These are phyloP conservation scores for Ustanciosporium gigantosporum DNA, from an alignment of 1,284 basidiomycete species.

Conservation along the genomic window DNA sequence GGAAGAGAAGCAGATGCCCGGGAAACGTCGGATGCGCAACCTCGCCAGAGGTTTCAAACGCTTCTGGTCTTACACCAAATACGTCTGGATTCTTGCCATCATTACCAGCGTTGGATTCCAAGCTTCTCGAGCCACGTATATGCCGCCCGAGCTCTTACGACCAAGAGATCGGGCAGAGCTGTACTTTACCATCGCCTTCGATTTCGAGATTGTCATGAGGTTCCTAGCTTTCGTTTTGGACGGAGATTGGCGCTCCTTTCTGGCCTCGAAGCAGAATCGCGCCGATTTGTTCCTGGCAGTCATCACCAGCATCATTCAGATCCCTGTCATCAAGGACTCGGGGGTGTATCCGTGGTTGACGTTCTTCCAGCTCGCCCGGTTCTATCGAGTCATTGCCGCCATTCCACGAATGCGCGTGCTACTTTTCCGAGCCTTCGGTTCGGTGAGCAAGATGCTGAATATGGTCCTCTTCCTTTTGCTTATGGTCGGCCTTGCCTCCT, in stretches of 20 bases:
- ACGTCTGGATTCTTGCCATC: conserved; percentile 68
- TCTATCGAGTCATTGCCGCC: conserved; percentile 89
- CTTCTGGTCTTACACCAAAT: conserved; percentile 54
- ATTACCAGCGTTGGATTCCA: conserved; percentile 71
- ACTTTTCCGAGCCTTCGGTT: conserved; percentile 77
- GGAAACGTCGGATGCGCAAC: conserved; percentile 21
- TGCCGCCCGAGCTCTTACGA: conserved; percentile 13
- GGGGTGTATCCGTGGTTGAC: conserved; percentile 85
- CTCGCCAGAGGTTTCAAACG: conserved; percentile 53
- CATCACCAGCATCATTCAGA: conserved; percentile 78
- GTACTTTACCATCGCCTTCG: conserved; percentile 80
- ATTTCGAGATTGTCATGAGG: conserved; percentile 82
- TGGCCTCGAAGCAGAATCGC: conserved; percentile 71
- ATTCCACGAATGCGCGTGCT: conserved; percentile 74
- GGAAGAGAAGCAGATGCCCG: conserved; percentile 8
- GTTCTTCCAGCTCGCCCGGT: conserved; percentile 81
- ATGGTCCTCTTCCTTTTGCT: conserved; percentile 91
- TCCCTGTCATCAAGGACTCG: conserved; percentile 73
- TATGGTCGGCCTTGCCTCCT: conserved; percentile 82
- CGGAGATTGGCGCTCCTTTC: conserved; percentile 82
- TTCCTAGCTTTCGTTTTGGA: conserved; percentile 69
- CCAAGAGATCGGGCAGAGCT: conserved; percentile 70
- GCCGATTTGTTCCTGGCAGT: conserved; percentile 83
- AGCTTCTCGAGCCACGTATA: conserved; percentile 71
- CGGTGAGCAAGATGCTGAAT: conserved; percentile 86